Evolutionary conservation across 2,329 filamentous ascomycete genomes (phyloP), one percentile per base, ranked within the genome.

Genomic region (Pseudopyricularia cyperi): DNA sequence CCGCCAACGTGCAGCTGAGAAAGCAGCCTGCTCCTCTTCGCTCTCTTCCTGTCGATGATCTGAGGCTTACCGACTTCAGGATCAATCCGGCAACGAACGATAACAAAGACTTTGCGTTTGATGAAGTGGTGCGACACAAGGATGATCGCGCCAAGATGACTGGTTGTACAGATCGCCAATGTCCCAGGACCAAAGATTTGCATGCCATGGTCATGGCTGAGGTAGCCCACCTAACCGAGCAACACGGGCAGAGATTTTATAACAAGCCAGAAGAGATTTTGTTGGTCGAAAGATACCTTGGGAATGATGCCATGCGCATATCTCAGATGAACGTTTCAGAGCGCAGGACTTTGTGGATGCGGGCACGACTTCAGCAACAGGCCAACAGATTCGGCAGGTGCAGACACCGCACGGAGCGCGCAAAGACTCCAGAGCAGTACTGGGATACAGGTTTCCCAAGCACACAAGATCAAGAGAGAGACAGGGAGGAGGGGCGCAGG

Each of bases 361-460:
- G 89, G 61, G 90, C 90, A 12, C 84, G 83, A 61, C 83, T 82
- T 0, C 78, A 80, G 61, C 73, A 83, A 48, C 70, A 94, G 56
- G 85, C 90, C 1, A 83, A 90, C 61, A 76, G 79, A 55, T 81
- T 80, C 63, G 89, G 89, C 6, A 88, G 76, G 62, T 90, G 96
- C 66, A 77, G 85, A 52, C 79, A 91, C 58, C 75, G 81, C 28
- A 89, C 85, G 65, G 78, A 83, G 54, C 77, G 89, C 50, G 75
- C 79, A 56, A 73, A 71, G 46, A 88, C 85, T 9, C 90, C 93
- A 12, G 88, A 89, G 2, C 90, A 89, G 0, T 97, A 88, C 63
- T 98, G 93, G 93, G 76, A 87, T 52, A 77, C 85, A 2, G 91
- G 95, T 58, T 95, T 98, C 63, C 90, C 91, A 1, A 81, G 72